Conservation (phyloP, 257 asterid species). For the Fraxinus pennsylvanica region DNA sequence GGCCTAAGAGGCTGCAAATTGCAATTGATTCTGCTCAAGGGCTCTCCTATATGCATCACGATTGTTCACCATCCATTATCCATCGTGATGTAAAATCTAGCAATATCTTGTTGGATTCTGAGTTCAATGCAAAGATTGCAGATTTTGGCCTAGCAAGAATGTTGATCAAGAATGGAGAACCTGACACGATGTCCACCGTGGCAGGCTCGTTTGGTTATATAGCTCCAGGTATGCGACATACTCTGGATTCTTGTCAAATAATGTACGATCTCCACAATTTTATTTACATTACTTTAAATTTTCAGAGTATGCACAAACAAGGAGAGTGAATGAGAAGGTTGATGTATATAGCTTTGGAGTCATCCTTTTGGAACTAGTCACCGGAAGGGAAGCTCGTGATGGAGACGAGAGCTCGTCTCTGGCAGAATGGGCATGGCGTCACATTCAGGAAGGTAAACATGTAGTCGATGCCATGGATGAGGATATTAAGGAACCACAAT, state of each 20-base stretch:
- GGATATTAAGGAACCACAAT: slow-evolving; percentile 55
- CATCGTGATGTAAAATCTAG: slow-evolving; percentile 12
- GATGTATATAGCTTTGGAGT: slow-evolving; percentile 93
- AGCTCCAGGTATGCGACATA: slow-evolving; percentile 13
- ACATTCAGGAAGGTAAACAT: slow-evolving; percentile 47
- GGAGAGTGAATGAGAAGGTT: slow-evolving; percentile 76
- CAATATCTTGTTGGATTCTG: neutral
- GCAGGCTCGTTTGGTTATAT: slow-evolving; percentile 13
- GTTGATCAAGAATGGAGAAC: slow-evolving; percentile 12
- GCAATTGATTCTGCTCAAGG: slow-evolving; percentile 17
- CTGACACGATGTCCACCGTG: slow-evolving; percentile 8
- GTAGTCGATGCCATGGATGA: slow-evolving; percentile 52
- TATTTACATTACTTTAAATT: slow-evolving; percentile 6
- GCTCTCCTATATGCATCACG: slow-evolving; percentile 20
- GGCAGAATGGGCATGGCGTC: slow-evolving; percentile 80
- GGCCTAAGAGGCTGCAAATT: slow-evolving; percentile 21
- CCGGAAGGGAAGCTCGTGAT: slow-evolving; percentile 68
- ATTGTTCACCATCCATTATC: neutral
- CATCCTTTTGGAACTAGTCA: slow-evolving; percentile 71
- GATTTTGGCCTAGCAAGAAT: slow-evolving; percentile 19
- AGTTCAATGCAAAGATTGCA: neutral
- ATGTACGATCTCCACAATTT: neutral
- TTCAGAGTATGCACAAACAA: slow-evolving; percentile 75
- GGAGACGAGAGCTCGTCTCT: slow-evolving; percentile 75
- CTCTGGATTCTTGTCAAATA: neutral